Base-by-base conservation (phyloP, 345 rosid species). In the Lepidium didymum region DNA sequence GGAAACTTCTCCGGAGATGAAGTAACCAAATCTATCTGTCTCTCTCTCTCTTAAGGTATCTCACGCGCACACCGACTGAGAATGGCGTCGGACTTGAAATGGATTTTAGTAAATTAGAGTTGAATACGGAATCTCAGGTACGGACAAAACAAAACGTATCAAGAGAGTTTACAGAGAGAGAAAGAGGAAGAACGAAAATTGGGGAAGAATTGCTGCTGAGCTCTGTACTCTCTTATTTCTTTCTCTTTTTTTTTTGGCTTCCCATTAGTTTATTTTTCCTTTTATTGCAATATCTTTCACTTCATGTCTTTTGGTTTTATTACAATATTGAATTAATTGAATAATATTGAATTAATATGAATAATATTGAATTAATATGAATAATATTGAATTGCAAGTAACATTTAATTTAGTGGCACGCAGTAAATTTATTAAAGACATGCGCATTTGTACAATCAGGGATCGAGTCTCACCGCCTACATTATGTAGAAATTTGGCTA, bases 1-100 rank as follows among this genome's bases (percentile, higher is more conserved):
- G 55, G 77, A 14, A 57, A 65, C 23, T 47, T 44, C 52, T 71
- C 77, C 75, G 66, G 77, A 41, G 66, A 65, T 37, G 50, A 29
- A 42, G 46, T 46, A 14, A 33, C 51, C 62, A 43, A 71, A 72
- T 65, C 70, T 70, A 21, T 14, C 23, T 53, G 10, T 41, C 27
- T 44, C 1, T 31, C 23, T 31, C 23, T 31, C 19, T n/a, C 38
- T 29, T 29, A 29, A 10, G 40, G 52, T 46, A 10, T 68, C 55
- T 56, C 44, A 45, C 72, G 72, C 56, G 64, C 51, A 29, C 68
- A 53, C 55, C 68, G 75, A 70, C 54, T 51, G 61, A 31, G 68
- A 31, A 58, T 64, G 58, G 59, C 15, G 68, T 29, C 66, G 53
- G 66, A 61, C 65, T 41, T 38, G 62, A 60, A 72, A 21, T 6